Base-by-base conservation (phyloP, 2,329 filamentous ascomycete genomes). In the Arthrobotrys entomopaga region DNA sequence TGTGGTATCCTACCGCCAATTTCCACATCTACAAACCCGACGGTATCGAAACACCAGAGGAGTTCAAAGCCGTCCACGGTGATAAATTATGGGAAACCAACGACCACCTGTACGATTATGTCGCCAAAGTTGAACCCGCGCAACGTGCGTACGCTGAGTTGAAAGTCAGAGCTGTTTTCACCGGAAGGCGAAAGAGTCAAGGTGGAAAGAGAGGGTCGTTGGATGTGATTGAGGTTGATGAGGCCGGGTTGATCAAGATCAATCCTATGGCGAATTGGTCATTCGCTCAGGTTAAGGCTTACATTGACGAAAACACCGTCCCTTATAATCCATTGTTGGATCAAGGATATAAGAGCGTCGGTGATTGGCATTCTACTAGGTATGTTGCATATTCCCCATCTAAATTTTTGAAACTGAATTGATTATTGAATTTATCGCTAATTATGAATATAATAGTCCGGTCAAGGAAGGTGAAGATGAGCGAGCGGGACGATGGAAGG, bases 111-210 rank as follows among this genome's bases (percentile, higher is more conserved):
- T 99, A 99, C 83, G 95, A 99, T 86, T 98, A 92, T 86, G 86
- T 95, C 76, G 95, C 93, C 83, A 99, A 99, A 85, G 95, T 99
- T 56, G 95, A 99, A 85, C 95, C 95, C 15, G 92, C 93, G 65
- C 90, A 97, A 83, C 89, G 95, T 75, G 92, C 95, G 5, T 98
- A 97, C 83, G 85, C 89, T 16, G 90, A 96, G 77, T 87, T 98
- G 71, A 88, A 91, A 79, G 93, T 98, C 66, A 90, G 91, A 67
- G 95, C 95, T 61, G 91, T 98, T 60, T 86, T 99, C 77, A 99
- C 95, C 52, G 95, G 95, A 61, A 92, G 95, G 71, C 88, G 95
- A 76, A 89, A 92, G 78, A 96, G 92, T 76, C 95, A 99, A 83
- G 95, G 95, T 76, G 94, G 93, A 77, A 92, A 95, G 84, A 91